phyloP scores from a whole-genome alignment of 2,329 filamentous ascomycete species.

The Pseudocercospora crystallina region DNA sequence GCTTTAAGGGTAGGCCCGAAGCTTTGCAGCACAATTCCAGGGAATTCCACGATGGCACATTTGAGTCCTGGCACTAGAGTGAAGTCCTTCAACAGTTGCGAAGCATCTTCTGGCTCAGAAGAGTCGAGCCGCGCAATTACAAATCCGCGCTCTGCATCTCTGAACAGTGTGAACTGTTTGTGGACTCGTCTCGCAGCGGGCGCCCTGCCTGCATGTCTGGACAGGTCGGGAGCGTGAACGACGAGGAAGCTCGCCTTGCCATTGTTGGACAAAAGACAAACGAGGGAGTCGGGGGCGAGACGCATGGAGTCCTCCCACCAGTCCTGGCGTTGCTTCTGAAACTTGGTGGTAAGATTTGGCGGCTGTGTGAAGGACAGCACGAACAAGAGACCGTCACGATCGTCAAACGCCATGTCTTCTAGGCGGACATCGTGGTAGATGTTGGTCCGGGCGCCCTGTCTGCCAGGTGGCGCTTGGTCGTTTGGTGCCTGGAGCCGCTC shows the following conservation, averaged over 20 bases:
- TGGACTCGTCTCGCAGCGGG: no score
- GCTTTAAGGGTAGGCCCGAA: slow-evolving; percentile 59
- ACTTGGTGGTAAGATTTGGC: slow-evolving; percentile 21
- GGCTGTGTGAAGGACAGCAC: slow-evolving; percentile 43
- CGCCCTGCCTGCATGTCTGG: no score
- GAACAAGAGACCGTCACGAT: slow-evolving; percentile 46
- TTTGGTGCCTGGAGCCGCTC: slow-evolving; percentile 32
- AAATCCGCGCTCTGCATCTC: slow-evolving; percentile 10
- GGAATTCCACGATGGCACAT: slow-evolving; percentile 58
- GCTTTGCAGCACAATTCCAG: slow-evolving; percentile 57
- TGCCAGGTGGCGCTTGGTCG: not conserved
- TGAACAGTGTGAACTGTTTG: not conserved
- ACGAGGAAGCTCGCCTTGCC: slow-evolving; percentile 31
- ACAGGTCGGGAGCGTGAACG: slow-evolving; percentile 15
- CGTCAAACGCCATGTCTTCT: slow-evolving; percentile 38
- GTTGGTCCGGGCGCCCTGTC: slow-evolving; percentile 33
- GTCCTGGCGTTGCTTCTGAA: slow-evolving; percentile 37
- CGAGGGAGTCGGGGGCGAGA: slow-evolving; percentile 51
- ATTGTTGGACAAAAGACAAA: slow-evolving; percentile 49
- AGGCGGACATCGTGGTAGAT: slow-evolving; percentile 40
- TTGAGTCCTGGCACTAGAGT: not conserved
- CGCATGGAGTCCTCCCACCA: slow-evolving; percentile 56
- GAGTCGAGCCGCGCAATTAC: slow-evolving; percentile 15
- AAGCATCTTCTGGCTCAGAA: not conserved
- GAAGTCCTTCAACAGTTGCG: slow-evolving; percentile 3